Percentiles rank a stretch among this genome's conserved stretches.
Conservation (phyloP, 2,329 filamentous ascomycete genomes). For the Microascus cirrosus region DNA sequence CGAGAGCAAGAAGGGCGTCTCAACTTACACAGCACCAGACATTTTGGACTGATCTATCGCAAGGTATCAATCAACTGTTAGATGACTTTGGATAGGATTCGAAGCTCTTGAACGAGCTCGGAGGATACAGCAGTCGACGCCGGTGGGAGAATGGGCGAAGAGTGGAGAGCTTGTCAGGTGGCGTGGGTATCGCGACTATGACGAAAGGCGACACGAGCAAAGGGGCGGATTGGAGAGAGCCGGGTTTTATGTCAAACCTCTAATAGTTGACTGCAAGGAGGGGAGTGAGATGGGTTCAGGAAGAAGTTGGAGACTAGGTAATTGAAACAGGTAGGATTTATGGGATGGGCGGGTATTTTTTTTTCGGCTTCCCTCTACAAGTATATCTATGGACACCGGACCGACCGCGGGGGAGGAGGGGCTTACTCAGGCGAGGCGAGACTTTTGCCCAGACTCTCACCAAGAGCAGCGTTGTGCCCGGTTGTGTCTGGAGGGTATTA, state of each 20-base stretch:
- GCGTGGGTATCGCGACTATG: neutral
- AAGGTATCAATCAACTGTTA: neutral
- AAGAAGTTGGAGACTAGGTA: conserved; percentile 1
- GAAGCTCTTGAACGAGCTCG: neutral
- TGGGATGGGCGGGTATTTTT: conserved; percentile 4
- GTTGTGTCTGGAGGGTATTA: neutral
- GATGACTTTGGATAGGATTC: neutral
- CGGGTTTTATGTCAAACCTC: neutral
- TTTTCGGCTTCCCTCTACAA: conserved; percentile 1
- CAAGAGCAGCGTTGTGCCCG: neutral
- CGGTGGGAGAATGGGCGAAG: neutral
- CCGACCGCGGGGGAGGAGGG: conserved; percentile 3
- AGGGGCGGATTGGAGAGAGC: neutral
- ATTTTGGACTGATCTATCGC: conserved; percentile 29
- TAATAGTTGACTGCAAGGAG: neutral
- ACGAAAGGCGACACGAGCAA: neutral
- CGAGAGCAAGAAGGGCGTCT: neutral
- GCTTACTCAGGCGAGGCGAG: conserved; percentile 4
- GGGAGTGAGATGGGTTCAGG: neutral
- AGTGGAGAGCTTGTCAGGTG: neutral
- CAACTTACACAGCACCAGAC: conserved; percentile 59
- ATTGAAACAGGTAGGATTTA: conserved; percentile 2
- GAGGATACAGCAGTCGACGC: neutral
- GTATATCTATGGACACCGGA: neutral
- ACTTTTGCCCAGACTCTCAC: neutral